Conservation (phyloP, 805 yeast species). For the Metschnikowia aberdeeniae region DNA sequence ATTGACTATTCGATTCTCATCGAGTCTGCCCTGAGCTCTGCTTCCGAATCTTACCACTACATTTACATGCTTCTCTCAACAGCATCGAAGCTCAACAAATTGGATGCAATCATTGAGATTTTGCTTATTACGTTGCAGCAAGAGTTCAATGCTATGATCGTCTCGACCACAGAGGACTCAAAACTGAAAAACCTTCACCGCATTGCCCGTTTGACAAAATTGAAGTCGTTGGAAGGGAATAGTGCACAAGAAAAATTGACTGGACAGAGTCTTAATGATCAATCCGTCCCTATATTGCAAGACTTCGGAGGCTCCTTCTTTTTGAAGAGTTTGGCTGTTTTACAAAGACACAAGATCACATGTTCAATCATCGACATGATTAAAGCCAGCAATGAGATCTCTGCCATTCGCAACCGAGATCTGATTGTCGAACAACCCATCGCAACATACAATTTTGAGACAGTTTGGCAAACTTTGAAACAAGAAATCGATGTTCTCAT, state of each 20-base stretch:
- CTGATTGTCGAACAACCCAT: constrained; percentile 5
- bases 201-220: constrained; percentile 26
- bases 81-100: constrained; percentile 55
- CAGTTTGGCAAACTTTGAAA: constrained; percentile 29
- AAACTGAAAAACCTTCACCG: constrained; percentile 48
- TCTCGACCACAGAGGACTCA: constrained; percentile 60
- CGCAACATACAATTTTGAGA: constrained; percentile 18
- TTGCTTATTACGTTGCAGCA: constrained; percentile 51
- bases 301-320: constrained; percentile 73
- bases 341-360: constrained; percentile 69
- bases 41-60: constrained; percentile 48
- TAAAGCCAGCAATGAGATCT: constrained; percentile 20
- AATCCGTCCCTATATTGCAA: constrained; percentile 52
- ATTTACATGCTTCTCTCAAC: constrained; percentile 51
- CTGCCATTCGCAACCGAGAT: constrained; percentile 10
- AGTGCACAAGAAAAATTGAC: constrained; percentile 21
- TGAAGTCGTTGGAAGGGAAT: constrained; percentile 27
- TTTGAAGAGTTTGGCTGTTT: constrained; percentile 53
- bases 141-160: constrained; percentile 63
- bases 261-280: constrained; percentile 39
- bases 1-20: constrained; percentile 29
- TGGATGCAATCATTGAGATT: constrained; percentile 54
- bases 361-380: constrained; percentile 47
- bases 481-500: constrained; percentile 32
- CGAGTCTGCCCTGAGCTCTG: constrained; percentile 26